Conservation (phyloP, 371 early-diverging fungal genomes). For the Circinella umbellata region DNA sequence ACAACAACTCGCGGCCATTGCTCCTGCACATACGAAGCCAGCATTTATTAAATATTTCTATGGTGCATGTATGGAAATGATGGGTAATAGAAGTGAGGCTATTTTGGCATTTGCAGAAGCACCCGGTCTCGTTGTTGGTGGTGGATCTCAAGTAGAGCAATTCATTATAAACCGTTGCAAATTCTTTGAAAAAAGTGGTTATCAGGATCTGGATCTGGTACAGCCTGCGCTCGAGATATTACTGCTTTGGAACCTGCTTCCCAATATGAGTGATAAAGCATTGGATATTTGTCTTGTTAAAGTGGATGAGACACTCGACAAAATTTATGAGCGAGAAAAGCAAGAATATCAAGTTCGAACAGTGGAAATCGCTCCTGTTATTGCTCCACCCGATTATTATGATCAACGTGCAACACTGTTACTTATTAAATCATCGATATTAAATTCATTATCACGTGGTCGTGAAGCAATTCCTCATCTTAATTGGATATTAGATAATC, state of each 20-base stretch:
- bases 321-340: slow-evolving; percentile 50
- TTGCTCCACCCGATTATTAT: slow-evolving; percentile 49
- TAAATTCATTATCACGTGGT: slow-evolving; percentile 34
- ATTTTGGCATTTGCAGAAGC: slow-evolving; percentile 55
- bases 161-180: slow-evolving; percentile 57
- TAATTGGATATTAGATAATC: slow-evolving; percentile 66
- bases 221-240: slow-evolving; percentile 64
- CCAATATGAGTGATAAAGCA: slow-evolving; percentile 50
- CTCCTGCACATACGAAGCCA: slow-evolving; percentile 49
- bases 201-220: slow-evolving; percentile 59
- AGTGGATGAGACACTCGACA: slow-evolving; percentile 47
- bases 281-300: slow-evolving; percentile 47
- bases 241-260: slow-evolving; percentile 62
- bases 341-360: slow-evolving; percentile 52
- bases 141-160: slow-evolving; percentile 46
- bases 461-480: slow-evolving; percentile 51
- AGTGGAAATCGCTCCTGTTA: slow-evolving; percentile 43
- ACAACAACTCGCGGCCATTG: slow-evolving; percentile 35
- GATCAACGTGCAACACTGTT: slow-evolving; percentile 50
- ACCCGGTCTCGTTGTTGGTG: slow-evolving; percentile 41
- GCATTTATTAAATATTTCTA: slow-evolving; percentile 54
- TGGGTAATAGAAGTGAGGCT: slow-evolving; percentile 54
- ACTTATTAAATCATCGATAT: slow-evolving; percentile 42
- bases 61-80: slow-evolving; percentile 54
- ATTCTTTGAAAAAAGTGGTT: slow-evolving; percentile 58